Evolutionary conservation across 2,329 filamentous ascomycete species (phyloP), one percentile per base, ranked within the genome.

Genomic region (Aureobasidium sp.): DNA sequence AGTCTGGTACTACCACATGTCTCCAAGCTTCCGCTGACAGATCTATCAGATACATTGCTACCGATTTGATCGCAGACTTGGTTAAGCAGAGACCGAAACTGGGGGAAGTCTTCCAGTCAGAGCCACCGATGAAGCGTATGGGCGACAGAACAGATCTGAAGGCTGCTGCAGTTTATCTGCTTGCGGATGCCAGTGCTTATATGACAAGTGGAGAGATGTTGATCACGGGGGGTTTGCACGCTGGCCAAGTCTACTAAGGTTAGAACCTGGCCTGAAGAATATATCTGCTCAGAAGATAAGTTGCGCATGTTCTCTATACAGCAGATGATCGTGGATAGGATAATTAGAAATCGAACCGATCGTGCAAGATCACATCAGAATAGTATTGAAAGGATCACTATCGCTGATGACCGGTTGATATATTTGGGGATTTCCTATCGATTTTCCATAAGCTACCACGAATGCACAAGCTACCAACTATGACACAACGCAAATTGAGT

Each of bases 121-220:
- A 79, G 68, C 82, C 77, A 8, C 87, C 84, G 84, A 86, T 86
- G 83, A 79, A 78, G 3, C 84, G 84, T 89, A 51, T 86, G 86
- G 7, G 79, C 78, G 10, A 85, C 86, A 0, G 85, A 88, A 73
- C 76, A 69, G 87, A 89, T 68, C 88, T 88, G 72, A 84, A 88
- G 66, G 87, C 91, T 6, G 90, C 91, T 1, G 90, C 90, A 3
- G 86, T 91, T 13, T 93, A 91, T 75, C 81, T 91, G 70, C 79
- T 92, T 27, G 90, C 88, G 71, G 87, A 91, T 71, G 90, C 89
- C 3, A 91, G 88, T 75, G 87, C 86, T 67, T 92, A 90, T 74
- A 92, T 93, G 89, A 92, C 90, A 0, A 90, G 88, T 1, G 85
- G 73, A 55, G 78, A 81, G 65, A 73, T 80, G 27, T 60, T 77